Base-by-base conservation (phyloP, 2,329 filamentous ascomycete genomes). In the Penicillium sp. region DNA sequence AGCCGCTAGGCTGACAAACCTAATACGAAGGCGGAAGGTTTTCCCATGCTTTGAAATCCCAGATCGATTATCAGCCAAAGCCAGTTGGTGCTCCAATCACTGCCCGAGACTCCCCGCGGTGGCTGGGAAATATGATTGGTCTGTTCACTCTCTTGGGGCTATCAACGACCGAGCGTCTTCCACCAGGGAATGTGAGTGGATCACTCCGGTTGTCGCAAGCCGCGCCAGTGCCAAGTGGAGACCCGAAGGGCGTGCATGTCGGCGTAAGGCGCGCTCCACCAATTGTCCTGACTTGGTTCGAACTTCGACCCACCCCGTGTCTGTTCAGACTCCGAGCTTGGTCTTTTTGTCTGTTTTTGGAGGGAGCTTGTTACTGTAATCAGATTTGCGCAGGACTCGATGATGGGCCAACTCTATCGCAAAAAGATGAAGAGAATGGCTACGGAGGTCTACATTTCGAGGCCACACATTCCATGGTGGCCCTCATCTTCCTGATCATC, bases 191-290 rank as follows among this genome's bases (percentile, higher is more conserved):
- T 62, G 60, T 62, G 56, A 58, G 61, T 61, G 51, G 65, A 37
- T 51, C 54, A 49, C 51, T 42, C 40, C n/a, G 35, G 28, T 51
- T 54, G 49, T 58, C 51, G 42, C 26, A 40, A 42, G 50, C 30
- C 24, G 15, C 42, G n/a, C n/a, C n/a, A n/a, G n/a, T n/a, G n/a
- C n/a, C n/a, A 24, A 61, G 67, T 69, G 68, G 68, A 60, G 61
- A 56, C 62, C 17, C 61, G 50, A 70, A 70, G 67, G 68, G 67
- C 67, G 68, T 62, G 66, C 63, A 65, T 66, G 63, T 69, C 58
- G 60, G 30, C 60, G 56, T 63, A 65, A 62, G 67, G 67, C 67
- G 65, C 49, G 47, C 42, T 61, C 65, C 67, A 69, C 65, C 59
- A 44, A 57, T 51, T 42, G 42, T 51, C 17, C 49, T 17, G 40